Evolutionary conservation across 352 stramenopile genomes (phyloP).

Genomic region (Pilasporangium apinafurcum): DNA sequence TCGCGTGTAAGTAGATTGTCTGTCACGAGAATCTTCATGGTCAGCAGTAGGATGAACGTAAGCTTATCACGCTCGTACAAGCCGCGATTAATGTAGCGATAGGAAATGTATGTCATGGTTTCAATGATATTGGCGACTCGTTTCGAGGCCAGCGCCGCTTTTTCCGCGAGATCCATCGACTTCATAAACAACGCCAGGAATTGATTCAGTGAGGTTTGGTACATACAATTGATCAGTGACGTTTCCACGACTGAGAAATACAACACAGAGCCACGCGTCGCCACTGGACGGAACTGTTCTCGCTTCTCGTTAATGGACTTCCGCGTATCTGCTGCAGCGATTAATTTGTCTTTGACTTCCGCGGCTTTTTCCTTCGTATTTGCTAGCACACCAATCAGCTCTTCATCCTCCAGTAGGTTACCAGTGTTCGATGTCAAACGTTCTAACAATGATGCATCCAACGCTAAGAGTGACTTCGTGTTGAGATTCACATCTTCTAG

Average conservation of each 20-base stretch:
- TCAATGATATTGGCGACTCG: constrained; percentile 99
- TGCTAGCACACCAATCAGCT: constrained; percentile 96
- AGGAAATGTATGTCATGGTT: constrained; percentile 98
- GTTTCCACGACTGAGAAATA: constrained; percentile 99
- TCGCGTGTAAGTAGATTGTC: constrained; percentile 89
- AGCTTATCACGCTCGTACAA: constrained; percentile 98
- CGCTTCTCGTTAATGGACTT: constrained; percentile 98
- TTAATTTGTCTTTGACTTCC: constrained; percentile 97
- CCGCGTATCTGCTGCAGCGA: constrained; percentile 94
- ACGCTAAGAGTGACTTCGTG: constrained; percentile 94
- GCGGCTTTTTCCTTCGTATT: constrained; percentile 98
- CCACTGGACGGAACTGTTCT: constrained; percentile 97
- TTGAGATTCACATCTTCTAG: constrained; percentile 98
- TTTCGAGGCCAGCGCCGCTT: constrained; percentile 96
- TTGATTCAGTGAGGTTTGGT: constrained; percentile 97
- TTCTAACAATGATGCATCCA: constrained; percentile 96
- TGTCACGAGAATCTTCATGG: constrained; percentile 98
- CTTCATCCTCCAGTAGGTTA: constrained; percentile 97
- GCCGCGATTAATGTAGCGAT: constrained; percentile 98
- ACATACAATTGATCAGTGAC: constrained; percentile 98
- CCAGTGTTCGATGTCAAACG: constrained; percentile 95
- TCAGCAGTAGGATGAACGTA: constrained; percentile 96
- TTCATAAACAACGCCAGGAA: constrained; percentile 98
- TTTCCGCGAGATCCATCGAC: constrained; percentile 96
- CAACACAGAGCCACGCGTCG: constrained; percentile 95